Evolutionary conservation across 441 rosid species (phyloP).

Genomic region (Gossypium davidsonii): DNA sequence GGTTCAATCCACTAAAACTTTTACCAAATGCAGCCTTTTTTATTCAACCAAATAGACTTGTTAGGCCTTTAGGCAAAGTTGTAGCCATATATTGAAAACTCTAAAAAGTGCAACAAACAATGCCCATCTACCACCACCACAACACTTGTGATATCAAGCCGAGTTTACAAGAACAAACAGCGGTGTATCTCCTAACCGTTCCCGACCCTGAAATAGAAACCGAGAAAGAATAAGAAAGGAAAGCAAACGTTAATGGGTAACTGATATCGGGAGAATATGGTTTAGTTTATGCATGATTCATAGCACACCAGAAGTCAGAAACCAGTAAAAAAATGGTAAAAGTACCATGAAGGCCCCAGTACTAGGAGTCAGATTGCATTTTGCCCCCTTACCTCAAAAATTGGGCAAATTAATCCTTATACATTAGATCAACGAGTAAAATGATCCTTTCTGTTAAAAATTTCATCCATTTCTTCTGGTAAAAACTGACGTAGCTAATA

Average conservation of each 20-base stretch:
- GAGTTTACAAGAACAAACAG: conserved; percentile 66
- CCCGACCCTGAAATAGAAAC: conserved; percentile 54
- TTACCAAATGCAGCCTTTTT: background rate
- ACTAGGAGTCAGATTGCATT: no score
- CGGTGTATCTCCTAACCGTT: conserved; percentile 64
- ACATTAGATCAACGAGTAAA: no score
- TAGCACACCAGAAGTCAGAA: background rate
- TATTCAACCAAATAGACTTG: conserved; percentile 2
- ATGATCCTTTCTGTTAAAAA: no score
- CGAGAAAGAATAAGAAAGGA: background rate
- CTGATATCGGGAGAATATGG: background rate
- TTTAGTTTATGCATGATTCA: background rate
- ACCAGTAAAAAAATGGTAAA: background rate
- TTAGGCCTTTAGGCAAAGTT: background rate
- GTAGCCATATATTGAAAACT: background rate
- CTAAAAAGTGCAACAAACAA: background rate
- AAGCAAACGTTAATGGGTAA: background rate
- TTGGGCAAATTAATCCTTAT: no score
- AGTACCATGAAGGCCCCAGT: no score
- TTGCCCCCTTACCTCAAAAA: no score
- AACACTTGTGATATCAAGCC: conserved; percentile 20
- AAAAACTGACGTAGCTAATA: no score
- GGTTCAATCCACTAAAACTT: background rate
- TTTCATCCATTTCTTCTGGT: no score
- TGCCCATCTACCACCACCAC: background rate